Evolutionary conservation across 2,329 filamentous ascomycete genomes (phyloP).

Genomic region (Fusarium sp.): DNA sequence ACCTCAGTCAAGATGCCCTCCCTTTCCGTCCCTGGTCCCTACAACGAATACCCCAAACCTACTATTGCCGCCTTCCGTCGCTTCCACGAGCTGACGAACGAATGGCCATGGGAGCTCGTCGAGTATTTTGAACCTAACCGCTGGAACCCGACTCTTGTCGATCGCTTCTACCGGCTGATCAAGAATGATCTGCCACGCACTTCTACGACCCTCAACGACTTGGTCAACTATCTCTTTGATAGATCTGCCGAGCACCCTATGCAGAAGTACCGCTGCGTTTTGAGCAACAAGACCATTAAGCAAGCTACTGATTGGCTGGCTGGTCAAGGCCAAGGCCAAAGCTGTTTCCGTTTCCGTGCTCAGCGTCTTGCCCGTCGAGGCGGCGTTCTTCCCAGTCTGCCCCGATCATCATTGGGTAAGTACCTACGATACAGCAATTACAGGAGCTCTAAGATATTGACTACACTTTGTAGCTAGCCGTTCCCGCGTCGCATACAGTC

Average conservation of each 20-base stretch:
- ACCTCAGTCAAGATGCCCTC: not conserved
- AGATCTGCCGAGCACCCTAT: not conserved
- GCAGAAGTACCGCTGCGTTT: fast-evolving
- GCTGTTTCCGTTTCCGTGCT: not conserved
- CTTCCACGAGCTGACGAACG: not conserved
- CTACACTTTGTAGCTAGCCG: not conserved
- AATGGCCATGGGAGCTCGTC: conserved; percentile 19
- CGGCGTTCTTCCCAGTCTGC: not conserved
- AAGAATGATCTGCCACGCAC: not conserved
- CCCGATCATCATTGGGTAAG: not conserved
- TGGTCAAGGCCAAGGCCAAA: not conserved
- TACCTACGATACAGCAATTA: too few relatives aligned
- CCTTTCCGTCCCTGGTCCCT: not conserved
- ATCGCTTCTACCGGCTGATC: not conserved
- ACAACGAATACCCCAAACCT: fast-evolving
- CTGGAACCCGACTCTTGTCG: not conserved
- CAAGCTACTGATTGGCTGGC: conserved; percentile 4
- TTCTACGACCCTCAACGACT: not conserved
- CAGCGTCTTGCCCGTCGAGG: not conserved
- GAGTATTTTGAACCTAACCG: not conserved
- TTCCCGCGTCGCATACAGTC: not conserved
- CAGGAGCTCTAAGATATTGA: too few relatives aligned
- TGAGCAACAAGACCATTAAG: not conserved
- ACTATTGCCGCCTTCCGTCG: fast-evolving
- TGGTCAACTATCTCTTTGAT: not conserved